These are phyloP conservation scores for Tuber calosporum DNA, from an alignment of 495 filamentous ascomycete species.

Conservation along the genomic window DNA sequence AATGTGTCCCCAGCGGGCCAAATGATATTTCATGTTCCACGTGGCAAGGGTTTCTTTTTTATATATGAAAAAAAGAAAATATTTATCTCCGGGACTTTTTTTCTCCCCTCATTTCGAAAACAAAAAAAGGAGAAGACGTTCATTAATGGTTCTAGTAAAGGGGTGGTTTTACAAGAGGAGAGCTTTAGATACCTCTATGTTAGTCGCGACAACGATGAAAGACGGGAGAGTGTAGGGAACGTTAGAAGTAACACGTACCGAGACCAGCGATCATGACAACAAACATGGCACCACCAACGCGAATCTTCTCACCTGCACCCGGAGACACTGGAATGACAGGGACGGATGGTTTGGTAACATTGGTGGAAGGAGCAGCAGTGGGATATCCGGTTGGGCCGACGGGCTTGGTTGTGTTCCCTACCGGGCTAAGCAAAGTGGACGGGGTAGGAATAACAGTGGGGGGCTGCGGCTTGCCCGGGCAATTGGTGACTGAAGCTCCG, in stretches of 20 bases:
- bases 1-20: neutral
- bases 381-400: constrained; percentile 22
- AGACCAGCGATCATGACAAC: constrained; percentile 34
- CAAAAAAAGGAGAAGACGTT: neutral
- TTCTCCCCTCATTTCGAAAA: neutral
- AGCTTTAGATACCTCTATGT: neutral
- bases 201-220: neutral
- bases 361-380: constrained; percentile 32
- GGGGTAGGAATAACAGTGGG: constrained; percentile 25
- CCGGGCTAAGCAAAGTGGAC: constrained; percentile 17
- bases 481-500: constrained; percentile 32
- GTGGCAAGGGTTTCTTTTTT: neutral
- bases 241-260: constrained; percentile 20
- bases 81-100: neutral
- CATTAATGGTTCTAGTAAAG: neutral
- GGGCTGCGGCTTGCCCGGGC: constrained; percentile 14
- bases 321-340: constrained; percentile 43
- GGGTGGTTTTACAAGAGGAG: neutral
- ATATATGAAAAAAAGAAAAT: neutral
- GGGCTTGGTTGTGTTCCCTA: constrained; percentile 17
- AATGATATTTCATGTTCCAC: constrained; percentile 2
- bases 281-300: constrained; percentile 35
- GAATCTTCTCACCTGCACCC: constrained; percentile 46
- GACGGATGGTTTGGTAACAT: constrained; percentile 35
- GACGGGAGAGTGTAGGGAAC: neutral